Evolutionary conservation across 148 eudicot species (phyloP).

Genomic region (Camellia sinensis): DNA sequence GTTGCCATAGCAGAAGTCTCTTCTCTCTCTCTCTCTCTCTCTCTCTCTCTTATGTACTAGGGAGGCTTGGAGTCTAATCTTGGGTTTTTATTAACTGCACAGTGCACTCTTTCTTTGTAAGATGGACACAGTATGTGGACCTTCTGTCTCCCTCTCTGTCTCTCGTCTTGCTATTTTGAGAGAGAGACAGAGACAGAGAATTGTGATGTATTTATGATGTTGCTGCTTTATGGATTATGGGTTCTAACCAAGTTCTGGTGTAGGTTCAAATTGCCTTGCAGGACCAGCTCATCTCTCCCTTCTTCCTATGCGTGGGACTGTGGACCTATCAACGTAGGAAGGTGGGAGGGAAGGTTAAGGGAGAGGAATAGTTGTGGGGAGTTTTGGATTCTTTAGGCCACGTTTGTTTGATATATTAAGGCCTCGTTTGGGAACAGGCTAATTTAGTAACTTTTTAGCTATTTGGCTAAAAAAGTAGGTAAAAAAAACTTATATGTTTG

Average conservation of each 20-base stretch:
- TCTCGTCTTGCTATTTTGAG: background rate
- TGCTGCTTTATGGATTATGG: too few relatives aligned
- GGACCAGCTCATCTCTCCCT: background rate
- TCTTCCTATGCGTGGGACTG: background rate
- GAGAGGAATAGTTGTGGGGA: background rate
- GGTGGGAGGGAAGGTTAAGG: background rate
- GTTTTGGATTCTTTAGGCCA: background rate
- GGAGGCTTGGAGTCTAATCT: background rate
- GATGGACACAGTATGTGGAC: background rate
- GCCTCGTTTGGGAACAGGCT: too few relatives aligned
- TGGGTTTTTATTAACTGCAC: background rate
- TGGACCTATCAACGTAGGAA: background rate
- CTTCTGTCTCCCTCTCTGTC: background rate
- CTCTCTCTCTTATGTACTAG: background rate
- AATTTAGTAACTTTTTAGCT: too few relatives aligned
- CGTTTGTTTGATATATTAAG: too few relatives aligned
- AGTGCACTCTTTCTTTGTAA: too few relatives aligned
- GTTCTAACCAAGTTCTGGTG: too few relatives aligned
- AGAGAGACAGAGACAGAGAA: background rate
- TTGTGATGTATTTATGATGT: background rate
- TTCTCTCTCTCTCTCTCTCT: slow-evolving; percentile 13
- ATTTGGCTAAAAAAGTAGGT: too few relatives aligned
- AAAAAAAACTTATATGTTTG: too few relatives aligned
- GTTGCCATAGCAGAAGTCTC: background rate
- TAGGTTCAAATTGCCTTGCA: too few relatives aligned